These are phyloP conservation scores for Bipolaris zeicola DNA, from an alignment of 2,329 filamentous ascomycete genomes.

Conservation along the genomic window DNA sequence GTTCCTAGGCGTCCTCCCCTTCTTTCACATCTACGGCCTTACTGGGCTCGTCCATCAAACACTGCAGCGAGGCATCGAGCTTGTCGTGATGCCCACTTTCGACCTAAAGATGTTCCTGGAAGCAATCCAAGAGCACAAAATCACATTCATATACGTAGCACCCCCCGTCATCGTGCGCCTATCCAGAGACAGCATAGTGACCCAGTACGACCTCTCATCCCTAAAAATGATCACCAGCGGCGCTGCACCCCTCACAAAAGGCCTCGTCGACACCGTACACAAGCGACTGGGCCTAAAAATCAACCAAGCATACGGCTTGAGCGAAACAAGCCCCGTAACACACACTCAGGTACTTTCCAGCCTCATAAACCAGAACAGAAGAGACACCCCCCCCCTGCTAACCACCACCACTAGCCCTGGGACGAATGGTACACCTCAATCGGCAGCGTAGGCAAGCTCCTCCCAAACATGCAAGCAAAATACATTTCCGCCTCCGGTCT, in stretches of 20 bases:
- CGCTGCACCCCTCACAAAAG: constrained; percentile 79
- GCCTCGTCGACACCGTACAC: constrained; percentile 77
- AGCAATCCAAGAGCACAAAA: constrained; percentile 72
- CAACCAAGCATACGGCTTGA: constrained; percentile 34
- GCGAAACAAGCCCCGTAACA: constrained; percentile 34
- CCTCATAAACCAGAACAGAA: too few relatives aligned
- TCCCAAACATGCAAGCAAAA: constrained; percentile 79
- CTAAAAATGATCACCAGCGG: constrained; percentile 84
- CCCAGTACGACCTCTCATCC: constrained; percentile 77
- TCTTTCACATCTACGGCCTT: constrained; percentile 90
- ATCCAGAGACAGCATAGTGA: constrained; percentile 75
- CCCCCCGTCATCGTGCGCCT: constrained; percentile 82
- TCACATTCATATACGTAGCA: constrained; percentile 80
- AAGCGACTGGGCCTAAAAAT: constrained; percentile 62
- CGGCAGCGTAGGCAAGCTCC: constrained; percentile 76
- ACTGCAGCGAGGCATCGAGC: constrained; percentile 68
- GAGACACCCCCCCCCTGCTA: neutral
- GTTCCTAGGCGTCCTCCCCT: constrained; percentile 78
- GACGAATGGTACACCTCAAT: constrained; percentile 47
- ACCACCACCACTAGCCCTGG: constrained; percentile 22
- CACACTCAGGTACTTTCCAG: constrained; percentile 27
- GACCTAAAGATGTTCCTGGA: constrained; percentile 78
- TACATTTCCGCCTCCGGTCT: constrained; percentile 67
- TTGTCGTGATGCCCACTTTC: constrained; percentile 77
- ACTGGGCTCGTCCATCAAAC: constrained; percentile 72